These are phyloP conservation scores for Gentiana straminea DNA, from an alignment of 257 asterid genomes.

Conservation along the genomic window DNA sequence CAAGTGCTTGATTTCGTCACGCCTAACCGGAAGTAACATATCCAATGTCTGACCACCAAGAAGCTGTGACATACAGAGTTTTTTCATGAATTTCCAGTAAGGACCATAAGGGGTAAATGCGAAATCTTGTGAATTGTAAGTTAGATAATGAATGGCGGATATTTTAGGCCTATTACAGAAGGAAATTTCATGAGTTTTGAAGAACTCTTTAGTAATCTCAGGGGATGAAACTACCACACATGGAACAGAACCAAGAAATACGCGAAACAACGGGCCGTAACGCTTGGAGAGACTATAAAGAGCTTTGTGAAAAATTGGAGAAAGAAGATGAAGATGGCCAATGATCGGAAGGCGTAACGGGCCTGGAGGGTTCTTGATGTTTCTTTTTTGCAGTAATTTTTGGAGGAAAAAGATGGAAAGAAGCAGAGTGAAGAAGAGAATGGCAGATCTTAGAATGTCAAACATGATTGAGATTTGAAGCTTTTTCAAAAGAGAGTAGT, in stretches of 20 bases:
- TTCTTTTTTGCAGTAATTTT: conserved; percentile 12
- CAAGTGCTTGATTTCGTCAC: conserved; percentile 26
- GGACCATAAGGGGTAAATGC: conserved; percentile 62
- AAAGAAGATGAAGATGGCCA: conserved; percentile 68
- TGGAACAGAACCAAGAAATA: conserved; percentile 52
- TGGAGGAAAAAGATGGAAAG: conserved; percentile 28
- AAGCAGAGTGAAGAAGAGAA: conserved; percentile 35
- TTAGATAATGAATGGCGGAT: conserved; percentile 35
- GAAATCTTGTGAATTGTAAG: conserved; percentile 65
- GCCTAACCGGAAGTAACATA: conserved; percentile 41
- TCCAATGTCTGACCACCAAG: conserved; percentile 57
- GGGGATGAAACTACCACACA: conserved; percentile 62
- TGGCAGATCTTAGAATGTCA: conserved; percentile 18
- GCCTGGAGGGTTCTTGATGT: conserved; percentile 39
- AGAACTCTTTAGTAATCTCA: conserved; percentile 41
- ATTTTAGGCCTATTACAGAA: conserved; percentile 46
- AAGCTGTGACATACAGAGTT: conserved; percentile 65
- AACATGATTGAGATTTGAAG: conserved; percentile 20
- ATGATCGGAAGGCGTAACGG: conserved; percentile 53
- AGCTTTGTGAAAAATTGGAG: conserved; percentile 68
- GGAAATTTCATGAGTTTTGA: conserved; percentile 46
- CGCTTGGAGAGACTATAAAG: conserved; percentile 40
- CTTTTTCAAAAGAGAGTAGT: no score
- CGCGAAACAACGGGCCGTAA: conserved; percentile 46
- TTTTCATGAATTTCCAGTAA: conserved; percentile 74